Base-by-base conservation (phyloP, 2,329 filamentous ascomycete species). In the Trematosphaeria pertusa region DNA sequence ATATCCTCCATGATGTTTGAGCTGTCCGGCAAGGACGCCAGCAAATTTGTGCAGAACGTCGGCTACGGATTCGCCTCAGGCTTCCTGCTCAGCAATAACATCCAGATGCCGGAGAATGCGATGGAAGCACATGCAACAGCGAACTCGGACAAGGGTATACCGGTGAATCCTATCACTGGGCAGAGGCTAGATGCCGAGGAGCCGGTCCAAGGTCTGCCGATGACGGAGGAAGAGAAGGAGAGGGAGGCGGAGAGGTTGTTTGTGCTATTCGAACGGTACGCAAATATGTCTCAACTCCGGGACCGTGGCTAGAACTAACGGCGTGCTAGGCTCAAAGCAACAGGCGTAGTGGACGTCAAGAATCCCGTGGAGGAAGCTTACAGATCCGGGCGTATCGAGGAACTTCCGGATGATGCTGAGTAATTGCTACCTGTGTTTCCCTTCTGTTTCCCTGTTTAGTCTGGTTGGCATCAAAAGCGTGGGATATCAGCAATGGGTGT, bases 61-160 rank as follows among this genome's bases (percentile, higher is more conserved):
- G 94, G 94, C 0, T 99, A 96, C 66, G 94, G 94, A 0, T 96
- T 89, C 64, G 94, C 94, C 0, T 89, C 91, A 0, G 94, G 94
- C 0, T 96, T 94, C 67, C 76, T 99, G 12, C 87, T 92, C 74
- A 87, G 88, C 53, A 88, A 93, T 52, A 89, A 94, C 44, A 85
- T 97, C 10, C 80, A 87, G 0, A 78, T 96, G 17, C 90, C 91
- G 0, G 79, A 85, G 48, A 85, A 80, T 43, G 82, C 85, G 1
- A 74, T 84, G 8, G 81, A 86, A 58, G 78, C 80, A 5, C 79
- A 75, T 61, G 78, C 76, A 26, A 70, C 61, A 2, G 49, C 37
- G 7, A 53, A 60, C 2, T 40, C 38, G n/a, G 59, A 42, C 20
- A 62, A 56, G 59, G 71, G 47, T 18, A 63, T 70, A 3, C 65